These are phyloP conservation scores for Phellopilus nigrolimitatus DNA, from an alignment of 1,284 basidiomycete genomes.

Conservation along the genomic window DNA sequence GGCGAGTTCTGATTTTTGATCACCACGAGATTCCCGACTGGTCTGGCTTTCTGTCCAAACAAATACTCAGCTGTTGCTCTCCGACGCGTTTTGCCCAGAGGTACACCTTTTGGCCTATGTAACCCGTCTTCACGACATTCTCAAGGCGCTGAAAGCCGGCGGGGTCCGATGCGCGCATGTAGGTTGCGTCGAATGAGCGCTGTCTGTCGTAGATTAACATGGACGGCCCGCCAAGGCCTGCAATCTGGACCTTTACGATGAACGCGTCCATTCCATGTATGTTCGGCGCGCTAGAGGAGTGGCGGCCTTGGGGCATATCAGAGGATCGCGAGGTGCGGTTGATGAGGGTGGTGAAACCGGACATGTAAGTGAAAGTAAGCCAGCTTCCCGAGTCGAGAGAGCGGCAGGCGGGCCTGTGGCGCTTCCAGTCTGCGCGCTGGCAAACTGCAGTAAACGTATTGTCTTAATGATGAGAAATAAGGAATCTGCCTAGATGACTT, in stretches of 20 bases:
- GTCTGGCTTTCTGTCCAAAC: conserved; percentile 5
- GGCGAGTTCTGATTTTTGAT: too few relatives aligned
- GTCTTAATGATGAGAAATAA: background rate
- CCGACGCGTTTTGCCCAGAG: conserved; percentile 10
- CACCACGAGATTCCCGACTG: background rate
- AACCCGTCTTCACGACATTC: background rate
- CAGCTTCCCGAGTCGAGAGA: conserved; percentile 7
- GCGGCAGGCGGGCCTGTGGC: conserved; percentile 6
- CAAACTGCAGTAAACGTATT: conserved; percentile 1
- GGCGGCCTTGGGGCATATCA: background rate
- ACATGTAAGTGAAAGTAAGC: background rate
- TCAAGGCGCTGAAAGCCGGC: background rate
- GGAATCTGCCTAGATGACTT: background rate
- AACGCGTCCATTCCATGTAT: conserved; percentile 7
- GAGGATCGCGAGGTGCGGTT: background rate
- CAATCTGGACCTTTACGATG: conserved; percentile 13
- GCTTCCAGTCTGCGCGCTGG: conserved; percentile 10
- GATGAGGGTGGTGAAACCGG: background rate
- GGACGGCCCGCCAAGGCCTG: background rate
- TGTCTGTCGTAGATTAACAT: conserved; percentile 13
- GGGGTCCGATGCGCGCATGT: background rate
- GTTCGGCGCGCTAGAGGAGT: background rate
- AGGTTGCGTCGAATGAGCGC: background rate
- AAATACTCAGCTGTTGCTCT: background rate
- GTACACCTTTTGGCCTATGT: conserved; percentile 5